A percentile compares a stretch with the other conserved stretches of the same genome.
These are phyloP conservation scores for Candida glaebosa DNA, from an alignment of 805 yeast species.

Conservation along the genomic window DNA sequence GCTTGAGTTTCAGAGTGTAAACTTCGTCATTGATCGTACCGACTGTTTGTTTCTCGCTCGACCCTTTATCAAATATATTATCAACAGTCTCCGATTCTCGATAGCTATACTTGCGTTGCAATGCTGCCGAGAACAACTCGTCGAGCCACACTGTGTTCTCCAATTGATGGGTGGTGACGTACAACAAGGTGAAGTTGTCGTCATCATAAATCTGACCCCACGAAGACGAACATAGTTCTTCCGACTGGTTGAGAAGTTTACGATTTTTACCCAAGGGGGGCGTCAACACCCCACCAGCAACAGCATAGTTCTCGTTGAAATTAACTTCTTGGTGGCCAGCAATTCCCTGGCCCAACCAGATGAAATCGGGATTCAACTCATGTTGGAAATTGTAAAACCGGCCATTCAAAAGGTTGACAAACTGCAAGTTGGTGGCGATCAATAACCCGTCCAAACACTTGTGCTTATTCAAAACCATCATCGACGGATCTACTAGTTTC, in stretches of 20 bases:
- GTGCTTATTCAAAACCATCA: constrained; percentile 26
- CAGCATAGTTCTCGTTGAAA: constrained; percentile 24
- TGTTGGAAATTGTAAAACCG: constrained; percentile 15
- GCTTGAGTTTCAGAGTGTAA: constrained; percentile 9
- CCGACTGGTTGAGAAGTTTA: constrained; percentile 16
- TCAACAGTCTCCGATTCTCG: constrained; percentile 6
- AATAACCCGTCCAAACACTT: constrained; percentile 26
- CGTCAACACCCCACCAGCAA: constrained; percentile 28
- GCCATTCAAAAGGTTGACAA: constrained; percentile 14
- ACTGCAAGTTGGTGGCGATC: constrained; percentile 23
- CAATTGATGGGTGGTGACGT: constrained; percentile 33
- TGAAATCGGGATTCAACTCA: constrained; percentile 18
- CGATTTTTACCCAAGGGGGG: constrained; percentile 18
- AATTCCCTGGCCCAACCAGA: constrained; percentile 35
- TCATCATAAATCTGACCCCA: constrained; percentile 31
- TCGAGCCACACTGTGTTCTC: constrained; percentile 21
- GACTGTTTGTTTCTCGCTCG: not conserved
- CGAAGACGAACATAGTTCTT: constrained; percentile 34
- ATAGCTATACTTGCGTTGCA: constrained; percentile 15
- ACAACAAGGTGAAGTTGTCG: constrained; percentile 22
- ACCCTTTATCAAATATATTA: constrained; percentile 7
- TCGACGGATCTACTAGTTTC: constrained; percentile 23
- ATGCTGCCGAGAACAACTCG: constrained; percentile 13
- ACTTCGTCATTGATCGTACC: constrained; percentile 4
- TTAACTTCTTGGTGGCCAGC: constrained; percentile 21